These are phyloP conservation scores for Cadophora luteo-olivacea DNA, from an alignment of 2,329 filamentous ascomycete species.

Conservation along the genomic window DNA sequence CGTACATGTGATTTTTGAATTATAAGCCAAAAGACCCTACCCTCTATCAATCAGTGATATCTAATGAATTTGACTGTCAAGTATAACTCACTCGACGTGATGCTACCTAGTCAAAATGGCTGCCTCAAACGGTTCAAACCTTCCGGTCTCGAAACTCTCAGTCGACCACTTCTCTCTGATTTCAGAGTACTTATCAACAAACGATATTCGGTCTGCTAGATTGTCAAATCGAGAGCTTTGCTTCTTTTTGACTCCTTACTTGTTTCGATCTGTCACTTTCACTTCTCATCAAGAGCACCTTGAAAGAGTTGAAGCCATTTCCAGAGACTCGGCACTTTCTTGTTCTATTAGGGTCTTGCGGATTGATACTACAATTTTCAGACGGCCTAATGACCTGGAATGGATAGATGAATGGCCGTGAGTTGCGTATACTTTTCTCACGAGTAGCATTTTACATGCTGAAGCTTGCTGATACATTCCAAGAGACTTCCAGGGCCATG, in stretches of 20 bases:
- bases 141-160: conserved; percentile 14
- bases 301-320: conserved; percentile 9
- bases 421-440: neutral
- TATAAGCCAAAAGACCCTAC: too few relatives aligned
- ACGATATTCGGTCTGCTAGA: conserved; percentile 24
- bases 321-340: conserved; percentile 2
- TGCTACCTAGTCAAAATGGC: neutral
- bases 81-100: neutral
- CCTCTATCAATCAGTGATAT: too few relatives aligned
- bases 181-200: conserved; percentile 3
- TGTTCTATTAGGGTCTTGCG: neutral
- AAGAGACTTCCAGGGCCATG: neutral
- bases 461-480: neutral
- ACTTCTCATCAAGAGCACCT: conserved; percentile 9
- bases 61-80: neutral
- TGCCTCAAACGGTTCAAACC: neutral
- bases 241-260: conserved; percentile 25
- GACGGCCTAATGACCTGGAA: neutral
- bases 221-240: conserved; percentile 23
- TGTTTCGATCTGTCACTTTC: conserved; percentile 23
- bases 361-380: conserved; percentile 3
- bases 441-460: neutral
- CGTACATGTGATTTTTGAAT: too few relatives aligned
- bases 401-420: neutral
- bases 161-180: conserved; percentile 22